phyloP scores from a whole-genome alignment of 2,329 filamentous ascomycete species.

The Ceratocystis variospora region DNA sequence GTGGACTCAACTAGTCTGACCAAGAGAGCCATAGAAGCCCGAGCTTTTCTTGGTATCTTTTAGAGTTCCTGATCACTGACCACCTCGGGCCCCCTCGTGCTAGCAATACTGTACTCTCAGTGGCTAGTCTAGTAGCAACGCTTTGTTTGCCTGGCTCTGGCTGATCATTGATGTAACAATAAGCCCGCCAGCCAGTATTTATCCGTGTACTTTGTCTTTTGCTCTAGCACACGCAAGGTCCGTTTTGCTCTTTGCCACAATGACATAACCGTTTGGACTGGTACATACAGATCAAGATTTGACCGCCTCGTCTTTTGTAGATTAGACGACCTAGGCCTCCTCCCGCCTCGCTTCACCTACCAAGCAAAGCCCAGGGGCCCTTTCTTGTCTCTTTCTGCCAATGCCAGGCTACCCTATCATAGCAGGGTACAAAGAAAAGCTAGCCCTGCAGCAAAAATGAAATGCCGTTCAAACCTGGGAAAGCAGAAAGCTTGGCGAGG shows the following conservation, averaged over 20 bases:
- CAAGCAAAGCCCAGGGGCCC: too few relatives aligned
- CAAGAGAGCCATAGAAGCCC: not conserved
- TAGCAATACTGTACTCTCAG: constrained; percentile 4
- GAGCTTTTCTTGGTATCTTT: not conserved
- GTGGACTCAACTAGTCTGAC: not conserved
- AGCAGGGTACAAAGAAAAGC: not conserved
- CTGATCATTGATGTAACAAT: not conserved
- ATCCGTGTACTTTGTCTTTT: not conserved
- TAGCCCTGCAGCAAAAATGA: not conserved
- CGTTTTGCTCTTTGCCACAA: not conserved
- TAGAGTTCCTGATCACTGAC: not conserved
- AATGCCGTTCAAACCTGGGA: not conserved
- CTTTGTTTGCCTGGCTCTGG: not conserved
- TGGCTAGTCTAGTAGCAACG: not conserved
- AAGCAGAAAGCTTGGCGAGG: not conserved
- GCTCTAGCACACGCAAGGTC: not conserved
- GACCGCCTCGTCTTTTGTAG: not conserved
- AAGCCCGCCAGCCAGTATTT: not conserved
- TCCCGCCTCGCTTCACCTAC: not conserved
- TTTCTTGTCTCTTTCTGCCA: not conserved
- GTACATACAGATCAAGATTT: too few relatives aligned
- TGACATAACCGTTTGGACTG: not conserved
- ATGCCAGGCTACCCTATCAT: not conserved
- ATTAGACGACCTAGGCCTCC: not conserved
- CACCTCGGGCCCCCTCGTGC: not conserved